These are phyloP conservation scores for Euphrasia arctica DNA, from an alignment of 305 asterid species.

Conservation along the genomic window DNA sequence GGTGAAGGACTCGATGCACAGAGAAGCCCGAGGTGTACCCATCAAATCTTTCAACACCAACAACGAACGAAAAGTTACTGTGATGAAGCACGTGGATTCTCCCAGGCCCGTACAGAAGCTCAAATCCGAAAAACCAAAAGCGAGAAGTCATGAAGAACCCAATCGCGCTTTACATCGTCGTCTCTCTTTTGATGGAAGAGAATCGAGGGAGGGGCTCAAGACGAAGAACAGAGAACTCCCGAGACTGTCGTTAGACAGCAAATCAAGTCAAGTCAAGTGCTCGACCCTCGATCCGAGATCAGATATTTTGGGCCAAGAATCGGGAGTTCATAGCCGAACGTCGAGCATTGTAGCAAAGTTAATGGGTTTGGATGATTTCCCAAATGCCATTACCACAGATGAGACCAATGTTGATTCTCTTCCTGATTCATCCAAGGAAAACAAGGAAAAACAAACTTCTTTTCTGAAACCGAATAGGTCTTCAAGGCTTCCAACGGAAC, in stretches of 20 bases:
- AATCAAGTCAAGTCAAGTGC: constrained; percentile 46
- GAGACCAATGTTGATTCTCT: constrained; percentile 24
- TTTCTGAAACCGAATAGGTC: constrained; percentile 27
- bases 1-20: constrained; percentile 66
- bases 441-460: constrained; percentile 23
- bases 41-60: constrained; percentile 37
- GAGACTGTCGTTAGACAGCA: constrained; percentile 87
- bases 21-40: constrained; percentile 54
- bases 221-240: constrained; percentile 67
- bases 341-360: constrained; percentile 68
- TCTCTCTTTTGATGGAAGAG: constrained; percentile 72
- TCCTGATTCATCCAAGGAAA: constrained; percentile 29
- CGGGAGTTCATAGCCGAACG: constrained; percentile 50
- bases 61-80: constrained; percentile 39
- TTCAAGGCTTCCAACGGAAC: constrained; percentile 56
- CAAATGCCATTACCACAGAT: constrained; percentile 38
- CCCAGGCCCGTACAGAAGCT: constrained; percentile 59
- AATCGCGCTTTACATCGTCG: constrained; percentile 33
- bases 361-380: constrained; percentile 79
- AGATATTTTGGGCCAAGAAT: constrained; percentile 37
- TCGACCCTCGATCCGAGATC: constrained; percentile 42
- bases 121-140: constrained; percentile 34
- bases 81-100: constrained; percentile 70
- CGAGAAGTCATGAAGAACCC: constrained; percentile 27
- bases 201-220: constrained; percentile 47